Evolutionary conservation across 257 asterid species (phyloP).

Genomic region (Haberlea rhodopensis): DNA sequence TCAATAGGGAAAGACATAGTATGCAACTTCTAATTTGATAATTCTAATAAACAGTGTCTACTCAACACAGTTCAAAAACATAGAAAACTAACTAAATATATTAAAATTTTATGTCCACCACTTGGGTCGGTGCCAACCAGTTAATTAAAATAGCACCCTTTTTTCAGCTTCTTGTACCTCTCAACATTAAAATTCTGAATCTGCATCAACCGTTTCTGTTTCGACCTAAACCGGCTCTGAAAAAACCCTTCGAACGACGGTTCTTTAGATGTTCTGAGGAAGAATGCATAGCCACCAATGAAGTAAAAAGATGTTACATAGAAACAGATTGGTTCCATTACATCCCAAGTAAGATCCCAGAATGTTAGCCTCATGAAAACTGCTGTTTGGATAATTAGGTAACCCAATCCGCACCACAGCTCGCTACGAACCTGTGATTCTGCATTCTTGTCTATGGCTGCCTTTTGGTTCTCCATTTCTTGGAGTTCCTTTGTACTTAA

Average conservation of each 20-base stretch:
- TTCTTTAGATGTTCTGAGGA: constrained; percentile 67
- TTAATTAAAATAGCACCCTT: constrained; percentile 35
- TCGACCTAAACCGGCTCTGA: constrained; percentile 62
- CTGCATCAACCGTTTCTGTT: constrained; percentile 61
- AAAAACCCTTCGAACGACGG: constrained; percentile 82
- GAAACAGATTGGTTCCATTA: constrained; percentile 95
- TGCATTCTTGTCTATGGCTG: constrained; percentile 64
- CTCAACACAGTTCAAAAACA: no score
- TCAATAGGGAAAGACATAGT: no score
- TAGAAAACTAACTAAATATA: no score
- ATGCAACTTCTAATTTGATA: no score
- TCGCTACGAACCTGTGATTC: constrained; percentile 50
- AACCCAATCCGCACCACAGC: constrained; percentile 74
- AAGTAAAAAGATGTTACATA: constrained; percentile 64
- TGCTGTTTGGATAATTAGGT: constrained; percentile 62
- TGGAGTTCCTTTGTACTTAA: constrained; percentile 45
- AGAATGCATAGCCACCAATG: constrained; percentile 74
- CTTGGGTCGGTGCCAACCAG: no score
- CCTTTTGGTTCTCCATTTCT: constrained; percentile 60
- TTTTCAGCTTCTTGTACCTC: constrained; percentile 57
- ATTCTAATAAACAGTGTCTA: no score
- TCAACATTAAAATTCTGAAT: constrained; percentile 47
- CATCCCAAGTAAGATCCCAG: constrained; percentile 96
- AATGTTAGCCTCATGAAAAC: constrained; percentile 89
- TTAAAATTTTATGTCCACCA: no score